These are phyloP conservation scores for Calycina marina DNA, from an alignment of 2,329 filamentous ascomycete genomes.

Conservation along the genomic window DNA sequence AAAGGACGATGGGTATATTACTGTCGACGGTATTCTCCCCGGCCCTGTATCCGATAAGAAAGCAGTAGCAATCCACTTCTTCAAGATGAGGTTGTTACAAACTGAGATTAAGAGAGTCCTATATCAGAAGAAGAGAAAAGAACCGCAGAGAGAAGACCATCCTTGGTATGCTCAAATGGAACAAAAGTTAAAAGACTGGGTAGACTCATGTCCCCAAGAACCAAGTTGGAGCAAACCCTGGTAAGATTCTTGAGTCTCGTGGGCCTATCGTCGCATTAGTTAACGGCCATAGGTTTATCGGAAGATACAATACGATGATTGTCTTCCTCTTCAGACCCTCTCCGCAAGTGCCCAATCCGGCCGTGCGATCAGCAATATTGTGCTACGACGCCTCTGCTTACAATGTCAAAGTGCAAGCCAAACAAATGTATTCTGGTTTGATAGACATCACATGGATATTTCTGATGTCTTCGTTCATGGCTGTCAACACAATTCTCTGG, in stretches of 20 bases:
- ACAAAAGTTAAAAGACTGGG: conserved; percentile 65
- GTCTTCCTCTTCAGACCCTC: conserved; percentile 81
- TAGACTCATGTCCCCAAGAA: conserved; percentile 58
- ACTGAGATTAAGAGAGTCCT: conserved; percentile 75
- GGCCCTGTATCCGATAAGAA: conserved; percentile 70
- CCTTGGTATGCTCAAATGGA: conserved; percentile 80
- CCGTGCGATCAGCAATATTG: conserved; percentile 57
- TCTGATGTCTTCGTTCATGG: conserved; percentile 77
- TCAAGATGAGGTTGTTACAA: conserved; percentile 78
- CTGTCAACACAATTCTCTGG: conserved; percentile 86
- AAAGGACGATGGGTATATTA: conserved; percentile 74
- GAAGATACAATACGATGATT: conserved; percentile 73
- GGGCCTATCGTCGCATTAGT: too few relatives aligned
- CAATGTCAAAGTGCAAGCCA: conserved; percentile 68
- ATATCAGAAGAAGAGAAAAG: conserved; percentile 69
- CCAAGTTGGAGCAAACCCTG: conserved; percentile 62
- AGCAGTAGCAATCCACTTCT: conserved; percentile 79
- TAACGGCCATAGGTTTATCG: conserved; percentile 45
- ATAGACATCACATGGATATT: conserved; percentile 93
- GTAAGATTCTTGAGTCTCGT: too few relatives aligned
- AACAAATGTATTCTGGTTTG: conserved; percentile 60
- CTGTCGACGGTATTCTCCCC: conserved; percentile 55
- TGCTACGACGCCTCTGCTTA: conserved; percentile 74
- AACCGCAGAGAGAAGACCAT: conserved; percentile 65
- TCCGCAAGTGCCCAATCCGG: conserved; percentile 80